These are phyloP conservation scores for Alternaria angustiovoidea DNA, from an alignment of 2,329 filamentous ascomycete species.

Conservation along the genomic window DNA sequence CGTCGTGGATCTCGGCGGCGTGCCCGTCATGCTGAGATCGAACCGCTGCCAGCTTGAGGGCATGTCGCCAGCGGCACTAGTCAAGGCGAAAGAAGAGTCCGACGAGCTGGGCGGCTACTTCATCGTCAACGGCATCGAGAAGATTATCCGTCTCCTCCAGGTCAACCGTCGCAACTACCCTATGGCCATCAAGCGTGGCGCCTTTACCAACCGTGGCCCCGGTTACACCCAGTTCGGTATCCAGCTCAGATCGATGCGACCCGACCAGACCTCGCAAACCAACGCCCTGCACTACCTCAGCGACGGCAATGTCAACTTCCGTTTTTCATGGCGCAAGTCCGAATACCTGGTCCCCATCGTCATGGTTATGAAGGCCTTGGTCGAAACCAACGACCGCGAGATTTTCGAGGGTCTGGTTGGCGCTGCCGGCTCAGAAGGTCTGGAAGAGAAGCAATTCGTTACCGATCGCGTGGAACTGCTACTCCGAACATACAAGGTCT, in stretches of 20 bases:
- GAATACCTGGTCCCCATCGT: slow-evolving; percentile 95
- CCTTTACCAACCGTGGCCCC: slow-evolving; percentile 85
- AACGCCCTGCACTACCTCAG: slow-evolving; percentile 96
- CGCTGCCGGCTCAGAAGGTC: slow-evolving; percentile 74
- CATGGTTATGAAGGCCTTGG: slow-evolving; percentile 94
- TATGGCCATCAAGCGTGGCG: slow-evolving; percentile 89
- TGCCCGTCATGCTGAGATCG: slow-evolving; percentile 77
- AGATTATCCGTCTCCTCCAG: slow-evolving; percentile 17
- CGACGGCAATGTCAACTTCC: slow-evolving; percentile 95
- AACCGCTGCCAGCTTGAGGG: slow-evolving; percentile 90
- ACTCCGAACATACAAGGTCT: slow-evolving; percentile 90
- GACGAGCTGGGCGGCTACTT: slow-evolving; percentile 98
- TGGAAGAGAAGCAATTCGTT: slow-evolving; percentile 85
- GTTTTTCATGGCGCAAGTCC: slow-evolving; percentile 97
- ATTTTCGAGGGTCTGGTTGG: slow-evolving; percentile 96
- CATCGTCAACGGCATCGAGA: slow-evolving; percentile 75
- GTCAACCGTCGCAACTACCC: slow-evolving; percentile 87
- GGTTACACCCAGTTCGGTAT: slow-evolving; percentile 91
- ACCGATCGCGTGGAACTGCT: slow-evolving; percentile 93
- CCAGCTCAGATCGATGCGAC: slow-evolving; percentile 87
- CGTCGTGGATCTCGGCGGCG: slow-evolving; percentile 82
- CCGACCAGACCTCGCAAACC: slow-evolving; percentile 97
- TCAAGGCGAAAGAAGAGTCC: slow-evolving; percentile 89
- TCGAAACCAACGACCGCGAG: slow-evolving; percentile 95
- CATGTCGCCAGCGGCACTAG: slow-evolving; percentile 81